Base-by-base conservation (phyloP, 441 rosid species). In the Populus hybrid region DNA sequence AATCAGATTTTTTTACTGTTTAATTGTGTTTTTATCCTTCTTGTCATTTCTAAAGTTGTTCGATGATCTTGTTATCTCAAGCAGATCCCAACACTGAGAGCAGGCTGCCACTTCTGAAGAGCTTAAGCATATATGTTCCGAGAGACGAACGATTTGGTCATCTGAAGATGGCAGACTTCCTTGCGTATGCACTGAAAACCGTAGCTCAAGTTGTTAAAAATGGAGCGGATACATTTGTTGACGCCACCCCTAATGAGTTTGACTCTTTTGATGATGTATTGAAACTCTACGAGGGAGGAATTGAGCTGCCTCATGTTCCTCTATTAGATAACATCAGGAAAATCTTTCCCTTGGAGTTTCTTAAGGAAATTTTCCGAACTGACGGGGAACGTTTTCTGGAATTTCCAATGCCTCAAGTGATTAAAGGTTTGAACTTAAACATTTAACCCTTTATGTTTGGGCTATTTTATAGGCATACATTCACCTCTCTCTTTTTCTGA, bases 61-160 rank as follows among this genome's bases (percentile, higher is more conserved):
- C 30, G 40, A 32, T 32, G 38, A 7, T 54, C 42, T 34, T 68
- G 1, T 67, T 28, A 30, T 40, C n/a, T 32, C 30, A 35, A 74
- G 67, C 85, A 86, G 97, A 93, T 86, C 92, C 93, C 30, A 75
- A 74, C 16, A 85, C 40, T 0, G 93, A 89, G 84, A 87, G 88
- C 81, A 88, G 95, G 87, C 14, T 82, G 75, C 86, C 90, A 1
- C 10, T 87, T 26, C 78, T 85, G 8, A 42, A 69, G 64, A 92
- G 93, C 85, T n/a, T 90, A 20, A 77, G 80, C 77, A 85, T 88
- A 46, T 88, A 92, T 57, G 91, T 92, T 66, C 95, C 95, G 0
- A 78, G 93, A 74, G 97, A 92, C n/a, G 95, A 92, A 81, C 82
- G 91, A 65, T 92, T 88, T 68, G 89, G 92, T 74, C 93, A 90